These are phyloP conservation scores for Hanseniaspora vineae DNA, from an alignment of 805 yeast species.

Conservation along the genomic window DNA sequence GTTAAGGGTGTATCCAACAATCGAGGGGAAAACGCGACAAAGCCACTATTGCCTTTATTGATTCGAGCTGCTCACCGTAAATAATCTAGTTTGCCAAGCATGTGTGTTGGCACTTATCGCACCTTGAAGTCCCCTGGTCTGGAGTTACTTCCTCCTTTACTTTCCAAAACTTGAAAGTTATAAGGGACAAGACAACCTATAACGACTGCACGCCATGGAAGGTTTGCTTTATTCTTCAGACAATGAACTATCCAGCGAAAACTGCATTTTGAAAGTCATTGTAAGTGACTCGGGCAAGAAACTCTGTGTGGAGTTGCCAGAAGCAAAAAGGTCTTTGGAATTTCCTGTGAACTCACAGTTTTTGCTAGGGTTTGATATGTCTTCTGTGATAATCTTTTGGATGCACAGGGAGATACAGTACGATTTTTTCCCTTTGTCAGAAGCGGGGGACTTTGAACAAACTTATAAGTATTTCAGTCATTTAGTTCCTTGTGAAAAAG, in stretches of 20 bases:
- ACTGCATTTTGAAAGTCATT: not conserved
- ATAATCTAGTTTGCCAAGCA: too few relatives aligned
- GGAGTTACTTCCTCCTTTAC: too few relatives aligned
- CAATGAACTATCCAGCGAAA: not conserved
- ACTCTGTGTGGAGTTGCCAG: not conserved
- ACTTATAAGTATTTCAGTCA: not conserved
- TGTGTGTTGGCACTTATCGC: too few relatives aligned
- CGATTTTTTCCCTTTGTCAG: not conserved
- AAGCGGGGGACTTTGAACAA: not conserved
- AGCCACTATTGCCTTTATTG: too few relatives aligned
- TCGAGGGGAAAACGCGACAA: too few relatives aligned
- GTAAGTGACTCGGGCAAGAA: not conserved
- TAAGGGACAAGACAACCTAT: too few relatives aligned
- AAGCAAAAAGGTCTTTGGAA: slow-evolving; percentile 6
- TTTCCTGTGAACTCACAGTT: slow-evolving; percentile 10
- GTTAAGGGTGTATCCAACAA: too few relatives aligned
- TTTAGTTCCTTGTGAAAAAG: not conserved
- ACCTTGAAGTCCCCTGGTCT: too few relatives aligned
- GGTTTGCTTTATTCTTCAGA: not conserved
- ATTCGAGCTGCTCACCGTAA: too few relatives aligned
- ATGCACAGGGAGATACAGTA: slow-evolving; percentile 1
- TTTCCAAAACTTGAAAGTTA: not conserved
- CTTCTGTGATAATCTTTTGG: not conserved
- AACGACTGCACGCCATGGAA: not conserved
- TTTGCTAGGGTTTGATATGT: slow-evolving; percentile 10